A percentile compares a stretch with the other conserved stretches of the same genome.
phyloP scores from a whole-genome alignment of 768 basidiomycete species.

The Russula sp. region DNA sequence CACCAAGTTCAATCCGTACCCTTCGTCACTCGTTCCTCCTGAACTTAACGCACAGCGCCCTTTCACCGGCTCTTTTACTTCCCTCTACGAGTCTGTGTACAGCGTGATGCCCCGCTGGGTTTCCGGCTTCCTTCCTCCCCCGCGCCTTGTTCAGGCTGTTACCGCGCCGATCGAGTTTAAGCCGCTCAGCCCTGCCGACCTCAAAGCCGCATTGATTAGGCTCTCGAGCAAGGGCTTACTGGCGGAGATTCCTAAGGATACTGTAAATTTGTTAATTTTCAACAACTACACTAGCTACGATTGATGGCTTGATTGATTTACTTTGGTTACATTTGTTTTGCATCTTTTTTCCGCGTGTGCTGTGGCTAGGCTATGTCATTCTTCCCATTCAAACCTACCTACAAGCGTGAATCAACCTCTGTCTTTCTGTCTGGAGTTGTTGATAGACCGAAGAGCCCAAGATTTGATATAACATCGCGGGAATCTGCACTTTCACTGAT shows the following conservation, averaged over 20 bases:
- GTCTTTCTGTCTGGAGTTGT: background rate
- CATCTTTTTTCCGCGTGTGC: background rate
- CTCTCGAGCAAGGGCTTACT: conserved; percentile 54
- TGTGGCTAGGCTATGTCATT: background rate
- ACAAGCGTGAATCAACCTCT: background rate
- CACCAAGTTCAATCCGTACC: conserved; percentile 46
- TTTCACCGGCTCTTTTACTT: conserved; percentile 35
- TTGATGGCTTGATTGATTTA: background rate
- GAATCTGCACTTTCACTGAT: too few species aligned
- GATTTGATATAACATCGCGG: too few species aligned
- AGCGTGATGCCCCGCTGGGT: conserved; percentile 52
- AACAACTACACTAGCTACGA: conserved; percentile 21
- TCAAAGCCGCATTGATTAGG: conserved; percentile 68
- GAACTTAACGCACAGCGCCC: conserved; percentile 33
- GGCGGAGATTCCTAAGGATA: conserved; percentile 40
- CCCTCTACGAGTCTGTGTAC: conserved; percentile 48
- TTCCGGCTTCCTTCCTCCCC: conserved; percentile 47
- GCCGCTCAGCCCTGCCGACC: conserved; percentile 55
- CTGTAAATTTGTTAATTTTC: conserved; percentile 66
- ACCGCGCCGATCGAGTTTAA: conserved; percentile 35
- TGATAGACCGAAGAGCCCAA: background rate
- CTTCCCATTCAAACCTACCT: background rate
- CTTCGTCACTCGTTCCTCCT: conserved; percentile 34
- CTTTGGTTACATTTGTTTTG: conserved; percentile 2
- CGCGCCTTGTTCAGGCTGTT: conserved; percentile 37